Evolutionary conservation across 164 flowering plant genomes (phyloP), one percentile per base, ranked within the genome.

Genomic region (Nymphaea colorata): DNA sequence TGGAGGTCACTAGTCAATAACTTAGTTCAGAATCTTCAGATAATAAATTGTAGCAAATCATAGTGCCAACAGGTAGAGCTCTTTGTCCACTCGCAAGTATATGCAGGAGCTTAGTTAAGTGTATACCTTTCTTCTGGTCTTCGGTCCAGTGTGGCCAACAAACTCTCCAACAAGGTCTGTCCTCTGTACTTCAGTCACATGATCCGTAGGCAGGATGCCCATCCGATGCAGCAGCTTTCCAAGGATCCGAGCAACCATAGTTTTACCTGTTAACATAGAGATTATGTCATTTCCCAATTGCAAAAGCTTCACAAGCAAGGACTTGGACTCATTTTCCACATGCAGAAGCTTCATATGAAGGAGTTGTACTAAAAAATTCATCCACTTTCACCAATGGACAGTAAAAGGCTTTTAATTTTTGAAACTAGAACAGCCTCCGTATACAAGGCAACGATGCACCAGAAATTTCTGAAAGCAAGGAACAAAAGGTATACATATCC

Each of bases 91-190:
- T 25, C 36, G 36, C 1, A 25, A 25, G 36, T 25, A 25, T 25
- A 25, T 25, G 36, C 36, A 25, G 36, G 36, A 25, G 36, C 36
- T 25, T 25, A 1, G 36, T 25, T 25, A 25, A 25, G 36, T 25
- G 57, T 17, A 43, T 79, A 90, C 99, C 96, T 84, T 89, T 79
- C 89, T 86, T 79, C 97, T 83, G n/a, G 99, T 95, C 79, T 92
- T 92, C 42, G 99, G 99, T 43, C 99, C 99, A 14, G 97, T 95
- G 72, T 92, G 99, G 62, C 99, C 99, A 71, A 95, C 97, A 80
- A 90, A 95, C 78, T 95, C 98, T 42, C 99, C 99, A 68, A 95
- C 99, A 79, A 95, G 76, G 83, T 95, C 98, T 1, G 98, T 95
- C 68, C 99, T 76, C 69, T 95, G 99, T 45, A 92, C 98, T 83